These are phyloP conservation scores for Talaromyces sp. DNA, from an alignment of 2,329 filamentous ascomycete genomes.

Conservation along the genomic window DNA sequence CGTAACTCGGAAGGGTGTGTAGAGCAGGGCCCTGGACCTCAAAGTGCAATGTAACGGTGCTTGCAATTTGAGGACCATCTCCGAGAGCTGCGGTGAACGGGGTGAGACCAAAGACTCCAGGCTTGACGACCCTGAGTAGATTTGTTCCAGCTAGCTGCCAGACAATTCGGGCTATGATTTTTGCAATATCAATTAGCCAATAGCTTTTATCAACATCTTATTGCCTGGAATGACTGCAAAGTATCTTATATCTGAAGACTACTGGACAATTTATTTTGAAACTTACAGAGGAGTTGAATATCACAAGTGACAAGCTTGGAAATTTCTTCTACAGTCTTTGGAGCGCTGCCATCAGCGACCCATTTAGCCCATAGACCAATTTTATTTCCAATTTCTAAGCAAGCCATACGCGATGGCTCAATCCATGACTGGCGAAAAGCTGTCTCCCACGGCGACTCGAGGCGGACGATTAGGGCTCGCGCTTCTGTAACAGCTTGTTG, in stretches of 20 bases:
- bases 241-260: not conserved
- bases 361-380: conserved; percentile 13
- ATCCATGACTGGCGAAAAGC: conserved; percentile 14
- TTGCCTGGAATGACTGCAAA: not conserved
- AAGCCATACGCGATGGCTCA: conserved; percentile 15
- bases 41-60: conserved; percentile 8
- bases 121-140: conserved; percentile 8
- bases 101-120: conserved; percentile 14
- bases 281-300: conserved; percentile 1
- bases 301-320: conserved; percentile 16
- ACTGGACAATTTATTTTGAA: not conserved
- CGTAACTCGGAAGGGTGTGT: conserved; percentile 5
- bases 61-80: conserved; percentile 5
- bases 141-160: conserved; percentile 11
- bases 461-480: conserved; percentile 10
- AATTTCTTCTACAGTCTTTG: conserved; percentile 8
- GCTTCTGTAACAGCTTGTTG: conserved; percentile 11
- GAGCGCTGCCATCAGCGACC: conserved; percentile 8
- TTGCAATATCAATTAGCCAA: not conserved
- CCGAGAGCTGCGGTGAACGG: conserved; percentile 10
- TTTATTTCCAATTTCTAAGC: conserved; percentile 8
- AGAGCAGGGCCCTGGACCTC: conserved; percentile 3
- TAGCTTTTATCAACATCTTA: not conserved
- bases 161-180: not conserved
- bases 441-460: conserved; percentile 12